Evolutionary conservation across 2,329 filamentous ascomycete genomes (phyloP).

Genomic region (Diaporthe citri): DNA sequence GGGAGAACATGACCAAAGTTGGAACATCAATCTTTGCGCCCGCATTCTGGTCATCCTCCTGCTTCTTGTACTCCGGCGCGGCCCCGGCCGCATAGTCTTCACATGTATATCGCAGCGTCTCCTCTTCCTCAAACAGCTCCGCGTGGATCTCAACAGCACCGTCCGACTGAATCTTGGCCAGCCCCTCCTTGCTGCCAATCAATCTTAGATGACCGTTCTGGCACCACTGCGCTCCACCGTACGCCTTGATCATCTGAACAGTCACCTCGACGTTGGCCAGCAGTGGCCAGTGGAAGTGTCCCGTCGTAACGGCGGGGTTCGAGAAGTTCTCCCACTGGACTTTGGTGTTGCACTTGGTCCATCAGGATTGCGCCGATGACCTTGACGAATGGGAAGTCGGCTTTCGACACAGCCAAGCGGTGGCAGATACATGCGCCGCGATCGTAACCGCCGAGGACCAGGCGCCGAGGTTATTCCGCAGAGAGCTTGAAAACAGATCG

Average conservation of each 20-base stretch:
- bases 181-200: conserved; percentile 44
- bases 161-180: conserved; percentile 46
- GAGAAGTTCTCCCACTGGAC: conserved; percentile 58
- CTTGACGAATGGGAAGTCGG: conserved; percentile 48
- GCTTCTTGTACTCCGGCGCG: conserved; percentile 55
- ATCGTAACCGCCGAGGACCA: conserved; percentile 63
- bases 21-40: conserved; percentile 58
- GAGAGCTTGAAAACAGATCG: conserved; percentile 47
- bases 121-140: conserved; percentile 55
- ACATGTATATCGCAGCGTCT: conserved; percentile 57
- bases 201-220: conserved; percentile 49
- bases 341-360: conserved; percentile 63
- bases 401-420: conserved; percentile 58
- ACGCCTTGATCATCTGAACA: conserved; percentile 56
- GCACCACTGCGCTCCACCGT: conserved; percentile 56
- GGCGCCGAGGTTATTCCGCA: conserved; percentile 43
- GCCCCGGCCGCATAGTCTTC: conserved; percentile 62
- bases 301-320: conserved; percentile 50
- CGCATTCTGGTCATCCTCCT: conserved; percentile 58
- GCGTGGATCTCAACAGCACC: conserved; percentile 58
- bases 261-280: conserved; percentile 60
- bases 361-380: conserved; percentile 56
- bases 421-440: conserved; percentile 63
- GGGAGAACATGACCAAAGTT: conserved; percentile 58
- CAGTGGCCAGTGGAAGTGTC: conserved; percentile 65